phyloP scores from a whole-genome alignment of 2,329 filamentous ascomycete genomes.

The Zasmidium angulare region DNA sequence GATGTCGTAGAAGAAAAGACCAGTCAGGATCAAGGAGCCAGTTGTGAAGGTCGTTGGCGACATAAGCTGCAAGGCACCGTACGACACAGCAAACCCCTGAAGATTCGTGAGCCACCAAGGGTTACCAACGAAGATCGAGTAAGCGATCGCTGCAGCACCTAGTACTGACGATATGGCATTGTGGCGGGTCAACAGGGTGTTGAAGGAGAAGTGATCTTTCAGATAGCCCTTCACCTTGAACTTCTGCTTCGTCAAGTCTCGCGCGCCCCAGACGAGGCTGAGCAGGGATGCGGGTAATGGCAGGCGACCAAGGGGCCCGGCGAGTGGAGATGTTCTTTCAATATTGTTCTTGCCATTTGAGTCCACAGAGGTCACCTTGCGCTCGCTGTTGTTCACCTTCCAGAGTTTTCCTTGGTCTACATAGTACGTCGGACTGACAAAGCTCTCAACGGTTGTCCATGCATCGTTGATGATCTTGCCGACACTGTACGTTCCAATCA shows the following conservation, averaged over 20 bases:
- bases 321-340: slow-evolving; percentile 50
- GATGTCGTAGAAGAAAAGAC: slow-evolving; percentile 92
- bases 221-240: slow-evolving; percentile 54
- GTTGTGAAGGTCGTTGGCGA: slow-evolving; percentile 86
- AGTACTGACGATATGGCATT: slow-evolving; percentile 58
- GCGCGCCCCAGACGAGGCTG: slow-evolving; percentile 49
- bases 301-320: slow-evolving; percentile 50
- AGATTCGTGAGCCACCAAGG: slow-evolving; percentile 79
- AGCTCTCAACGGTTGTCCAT: slow-evolving; percentile 62
- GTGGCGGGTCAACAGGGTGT: slow-evolving; percentile 54
- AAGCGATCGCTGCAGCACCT: slow-evolving; percentile 58
- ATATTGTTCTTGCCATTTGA: slow-evolving; percentile 5
- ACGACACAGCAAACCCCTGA: slow-evolving; percentile 83
- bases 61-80: slow-evolving; percentile 73
- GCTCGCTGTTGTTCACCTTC: slow-evolving; percentile 41
- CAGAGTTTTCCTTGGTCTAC: slow-evolving; percentile 52
- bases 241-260: slow-evolving; percentile 51
- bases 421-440: slow-evolving; percentile 75
- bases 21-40: slow-evolving; percentile 72
- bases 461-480: slow-evolving; percentile 71
- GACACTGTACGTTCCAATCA: slow-evolving; percentile 75
- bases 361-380: slow-evolving; percentile 30
- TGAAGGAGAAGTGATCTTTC: slow-evolving; percentile 40
- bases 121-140: slow-evolving; percentile 62
- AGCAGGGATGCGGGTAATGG: slow-evolving; percentile 42